Evolutionary conservation across 2,329 filamentous ascomycete genomes (phyloP).

Genomic region (Volutella citrinella): DNA sequence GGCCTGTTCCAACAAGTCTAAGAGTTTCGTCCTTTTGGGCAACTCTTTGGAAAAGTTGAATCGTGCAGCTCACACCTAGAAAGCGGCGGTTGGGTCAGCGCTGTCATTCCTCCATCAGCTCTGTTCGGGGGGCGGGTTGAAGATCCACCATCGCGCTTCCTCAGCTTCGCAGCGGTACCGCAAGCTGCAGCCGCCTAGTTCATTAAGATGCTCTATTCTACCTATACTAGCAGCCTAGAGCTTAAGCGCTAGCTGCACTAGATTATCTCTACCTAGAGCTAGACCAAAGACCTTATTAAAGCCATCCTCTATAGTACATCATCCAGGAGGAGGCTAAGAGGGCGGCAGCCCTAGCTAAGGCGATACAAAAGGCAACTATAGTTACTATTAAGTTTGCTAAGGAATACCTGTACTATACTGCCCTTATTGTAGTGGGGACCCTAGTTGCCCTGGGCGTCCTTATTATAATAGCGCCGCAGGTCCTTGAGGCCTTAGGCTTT

Average conservation of each 20-base stretch:
- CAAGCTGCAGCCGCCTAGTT: conserved; percentile 14
- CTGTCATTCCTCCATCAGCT: too few species aligned
- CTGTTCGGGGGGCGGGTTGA: too few species aligned
- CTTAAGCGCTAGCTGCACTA: conserved; percentile 9
- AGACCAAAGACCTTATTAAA: conserved; percentile 16
- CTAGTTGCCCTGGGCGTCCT: conserved; percentile 18
- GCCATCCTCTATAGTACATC: conserved; percentile 11
- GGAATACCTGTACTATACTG: conserved; percentile 15
- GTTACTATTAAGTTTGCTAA: conserved; percentile 15
- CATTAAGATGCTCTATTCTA: conserved; percentile 7
- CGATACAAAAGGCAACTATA: conserved; percentile 10
- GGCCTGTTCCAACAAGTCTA: too few species aligned
- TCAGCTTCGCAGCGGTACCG: too few species aligned
- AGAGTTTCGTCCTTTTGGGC: too few species aligned
- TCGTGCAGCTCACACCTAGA: too few species aligned
- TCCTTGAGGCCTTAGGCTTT: conserved; percentile 20
- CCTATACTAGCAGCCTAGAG: background rate
- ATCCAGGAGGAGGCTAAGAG: conserved; percentile 11
- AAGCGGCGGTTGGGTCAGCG: too few species aligned
- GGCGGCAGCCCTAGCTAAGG: conserved; percentile 8
- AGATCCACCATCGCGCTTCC: too few species aligned
- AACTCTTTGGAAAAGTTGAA: too few species aligned
- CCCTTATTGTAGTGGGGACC: conserved; percentile 14
- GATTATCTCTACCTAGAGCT: conserved; percentile 11
- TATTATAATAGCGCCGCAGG: conserved; percentile 17